These are phyloP conservation scores for Phaeolepiota aurea DNA, from an alignment of 768 basidiomycete genomes.

Conservation along the genomic window DNA sequence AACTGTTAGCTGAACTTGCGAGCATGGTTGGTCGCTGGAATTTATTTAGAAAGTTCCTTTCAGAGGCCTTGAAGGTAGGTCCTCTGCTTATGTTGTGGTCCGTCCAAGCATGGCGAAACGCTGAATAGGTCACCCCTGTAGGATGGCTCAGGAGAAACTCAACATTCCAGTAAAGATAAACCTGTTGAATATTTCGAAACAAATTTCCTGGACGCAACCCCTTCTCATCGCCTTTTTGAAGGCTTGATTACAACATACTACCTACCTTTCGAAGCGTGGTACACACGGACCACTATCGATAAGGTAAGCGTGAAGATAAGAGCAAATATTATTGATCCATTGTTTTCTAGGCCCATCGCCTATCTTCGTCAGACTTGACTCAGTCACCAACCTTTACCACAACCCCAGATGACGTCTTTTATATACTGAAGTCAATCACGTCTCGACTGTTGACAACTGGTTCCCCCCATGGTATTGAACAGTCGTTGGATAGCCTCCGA, in stretches of 20 bases:
- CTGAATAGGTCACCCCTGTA: too few relatives aligned
- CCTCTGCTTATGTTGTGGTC: not conserved
- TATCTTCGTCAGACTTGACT: constrained; percentile 67
- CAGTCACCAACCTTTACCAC: constrained; percentile 61
- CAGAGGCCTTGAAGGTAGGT: constrained; percentile 60
- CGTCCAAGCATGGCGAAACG: too few relatives aligned
- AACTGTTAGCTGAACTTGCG: constrained; percentile 77
- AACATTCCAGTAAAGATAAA: not conserved
- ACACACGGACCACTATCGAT: constrained; percentile 76
- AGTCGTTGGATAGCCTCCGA: constrained; percentile 52
- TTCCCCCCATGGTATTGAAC: constrained; percentile 47
- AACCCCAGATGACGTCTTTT: constrained; percentile 91
- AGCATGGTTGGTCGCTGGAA: constrained; percentile 91
- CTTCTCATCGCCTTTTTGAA: constrained; percentile 53
- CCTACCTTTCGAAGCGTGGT: constrained; percentile 88
- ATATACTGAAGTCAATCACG: constrained; percentile 83
- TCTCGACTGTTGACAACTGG: constrained; percentile 74
- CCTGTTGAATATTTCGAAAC: constrained; percentile 10
- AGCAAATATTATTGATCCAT: too few relatives aligned
- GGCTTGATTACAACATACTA: constrained; percentile 69
- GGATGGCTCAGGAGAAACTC: not conserved
- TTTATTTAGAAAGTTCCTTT: constrained; percentile 81
- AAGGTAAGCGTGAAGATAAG: constrained; percentile 68
- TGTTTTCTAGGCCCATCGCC: constrained; percentile 65
- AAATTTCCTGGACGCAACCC: constrained; percentile 35